Conservation (phyloP, 2,329 filamentous ascomycete species). For the Ophiostoma quercus region DNA sequence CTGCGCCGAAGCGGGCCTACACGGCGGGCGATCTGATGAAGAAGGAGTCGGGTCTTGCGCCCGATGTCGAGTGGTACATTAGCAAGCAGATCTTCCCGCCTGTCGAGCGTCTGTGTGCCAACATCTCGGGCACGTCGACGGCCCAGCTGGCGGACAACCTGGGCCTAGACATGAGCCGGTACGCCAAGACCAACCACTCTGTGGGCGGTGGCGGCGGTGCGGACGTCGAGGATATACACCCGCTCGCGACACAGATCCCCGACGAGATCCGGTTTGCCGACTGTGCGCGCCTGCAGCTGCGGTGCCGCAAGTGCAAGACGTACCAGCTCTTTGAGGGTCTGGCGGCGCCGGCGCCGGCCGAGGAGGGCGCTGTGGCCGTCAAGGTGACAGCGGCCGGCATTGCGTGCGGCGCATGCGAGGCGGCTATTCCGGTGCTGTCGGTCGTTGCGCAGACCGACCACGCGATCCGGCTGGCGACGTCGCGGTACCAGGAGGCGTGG, state of each 20-base stretch:
- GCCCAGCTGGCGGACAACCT: slow-evolving; percentile 87
- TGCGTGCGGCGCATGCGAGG: slow-evolving; percentile 64
- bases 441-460: slow-evolving; percentile 83
- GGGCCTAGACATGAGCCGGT: slow-evolving; percentile 84
- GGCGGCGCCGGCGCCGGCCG: background rate
- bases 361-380: background rate
- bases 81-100: slow-evolving; percentile 98
- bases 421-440: slow-evolving; percentile 61
- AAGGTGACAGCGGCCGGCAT: slow-evolving; percentile 69
- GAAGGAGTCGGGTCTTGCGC: slow-evolving; percentile 65
- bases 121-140: slow-evolving; percentile 88
- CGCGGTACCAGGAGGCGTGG: slow-evolving; percentile 88
- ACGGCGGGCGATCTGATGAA: slow-evolving; percentile 81
- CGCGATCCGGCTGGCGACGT: slow-evolving; percentile 70
- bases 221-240: slow-evolving; percentile 66
- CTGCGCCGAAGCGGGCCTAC: slow-evolving; percentile 82
- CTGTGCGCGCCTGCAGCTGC: slow-evolving; percentile 68
- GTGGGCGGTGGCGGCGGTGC: slow-evolving; percentile 42
- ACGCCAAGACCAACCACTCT: slow-evolving; percentile 43
- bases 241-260: slow-evolving; percentile 88
- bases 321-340: slow-evolving; percentile 73
- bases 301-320: slow-evolving; percentile 74
- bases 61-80: slow-evolving; percentile 96
- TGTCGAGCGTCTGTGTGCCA: slow-evolving; percentile 94
- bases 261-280: slow-evolving; percentile 85